Evolutionary conservation across 768 basidiomycete species (phyloP), one percentile per base, ranked within the genome.

Genomic region (Tulasnella calospora): DNA sequence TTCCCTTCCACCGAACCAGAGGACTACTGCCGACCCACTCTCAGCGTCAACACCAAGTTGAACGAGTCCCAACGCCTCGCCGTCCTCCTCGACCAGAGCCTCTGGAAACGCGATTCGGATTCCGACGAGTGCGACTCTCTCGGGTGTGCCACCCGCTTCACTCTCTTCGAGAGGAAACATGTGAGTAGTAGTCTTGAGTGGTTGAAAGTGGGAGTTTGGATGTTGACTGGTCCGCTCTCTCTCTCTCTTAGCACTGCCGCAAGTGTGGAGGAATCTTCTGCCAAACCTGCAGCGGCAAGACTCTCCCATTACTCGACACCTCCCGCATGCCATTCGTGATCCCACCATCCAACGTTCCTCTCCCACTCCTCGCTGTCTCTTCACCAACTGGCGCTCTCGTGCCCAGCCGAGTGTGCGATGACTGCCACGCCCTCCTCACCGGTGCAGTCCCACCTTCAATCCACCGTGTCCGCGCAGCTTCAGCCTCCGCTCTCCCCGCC

Each of bases 191-290:
- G 13, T 70, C 73, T 44, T 70, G 27, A 27, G n/a, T 10, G 41
- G 13, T 79, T 71, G 44, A 44, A 57, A 0, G 36, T 78, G 19
- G 15, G n/a, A 27, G 47, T 55, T 69, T 44, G 79, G 7, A 44
- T 61, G 8, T 40, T 55, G 23, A 55, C 35, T 70, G 55, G 30
- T 33, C 21, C 38, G 74, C 44, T n/a, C 61, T 40, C 73, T 33
- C 41, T n/a, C n/a, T n/a, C n/a, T 76, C 55, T 46, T 82, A 92
- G 91, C 93, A 94, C 79, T 94, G 93, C 84, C 89, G 93, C 83
- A 94, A 94, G 83, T 94, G 93, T 81, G 93, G 93, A 73, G 92
- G 92, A 80, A 85, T 94, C 40, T 94, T 90, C 83, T 94, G 93
- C 84, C 83, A 83, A 71, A 83, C 87, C 8, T 94, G 93, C 83